Evolutionary conservation across 208 protist species (phyloP).

Genomic region (Trichomonas vaginalis): DNA sequence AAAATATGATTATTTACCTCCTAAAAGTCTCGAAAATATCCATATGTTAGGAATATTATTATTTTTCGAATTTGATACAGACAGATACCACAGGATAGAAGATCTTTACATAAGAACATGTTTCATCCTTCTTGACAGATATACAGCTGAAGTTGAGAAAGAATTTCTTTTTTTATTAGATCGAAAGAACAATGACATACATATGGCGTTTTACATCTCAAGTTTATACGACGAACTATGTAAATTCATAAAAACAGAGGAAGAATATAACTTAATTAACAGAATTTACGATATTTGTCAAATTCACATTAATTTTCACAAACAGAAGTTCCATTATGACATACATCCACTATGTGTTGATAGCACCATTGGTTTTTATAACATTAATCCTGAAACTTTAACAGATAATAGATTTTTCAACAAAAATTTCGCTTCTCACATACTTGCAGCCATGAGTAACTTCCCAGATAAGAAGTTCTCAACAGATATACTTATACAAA

Average conservation of each 20-base stretch:
- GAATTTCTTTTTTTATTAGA: no score
- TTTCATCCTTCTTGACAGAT: no score
- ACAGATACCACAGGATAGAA: no score
- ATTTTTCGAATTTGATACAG: no score
- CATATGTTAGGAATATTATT: not conserved
- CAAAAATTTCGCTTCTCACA: not conserved
- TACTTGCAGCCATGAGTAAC: not conserved
- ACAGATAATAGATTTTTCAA: not conserved
- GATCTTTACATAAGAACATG: no score
- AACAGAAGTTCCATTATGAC: not conserved
- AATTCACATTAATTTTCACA: not conserved
- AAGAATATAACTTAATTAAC: not conserved
- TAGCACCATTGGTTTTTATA: not conserved
- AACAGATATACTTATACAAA: not conserved
- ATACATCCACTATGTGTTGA: not conserved
- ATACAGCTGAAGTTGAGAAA: no score
- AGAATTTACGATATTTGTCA: not conserved
- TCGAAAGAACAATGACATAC: no score
- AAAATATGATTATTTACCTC: not conserved
- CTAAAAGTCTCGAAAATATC: not conserved
- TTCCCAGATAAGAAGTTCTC: not conserved
- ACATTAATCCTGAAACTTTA: not conserved
- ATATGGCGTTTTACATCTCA: not conserved
- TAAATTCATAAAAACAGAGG: not conserved
- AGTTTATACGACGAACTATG: not conserved